A percentile compares a stretch with the other conserved stretches of the same genome.
Conservation (phyloP, 78 protist genomes). For the Chrysochromulina tobinii region DNA sequence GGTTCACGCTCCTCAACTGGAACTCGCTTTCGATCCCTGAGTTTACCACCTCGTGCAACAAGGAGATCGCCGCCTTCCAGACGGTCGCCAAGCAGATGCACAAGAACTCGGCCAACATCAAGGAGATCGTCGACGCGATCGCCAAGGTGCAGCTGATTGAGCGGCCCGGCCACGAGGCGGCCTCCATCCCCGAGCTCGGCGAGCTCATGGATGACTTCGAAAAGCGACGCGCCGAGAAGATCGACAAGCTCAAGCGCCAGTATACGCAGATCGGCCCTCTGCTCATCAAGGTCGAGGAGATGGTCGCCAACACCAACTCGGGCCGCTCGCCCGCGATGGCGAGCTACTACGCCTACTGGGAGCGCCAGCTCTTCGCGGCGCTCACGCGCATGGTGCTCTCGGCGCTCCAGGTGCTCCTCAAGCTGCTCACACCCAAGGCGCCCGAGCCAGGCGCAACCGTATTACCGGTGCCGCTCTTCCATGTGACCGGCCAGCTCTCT, state of each 20-base stretch:
- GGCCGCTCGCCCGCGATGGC: constrained; percentile 44
- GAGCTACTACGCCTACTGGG: constrained; percentile 80
- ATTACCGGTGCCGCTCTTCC: constrained; percentile 52
- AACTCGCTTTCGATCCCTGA: constrained; percentile 76
- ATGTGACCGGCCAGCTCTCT: constrained; percentile 44
- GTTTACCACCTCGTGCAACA: constrained; percentile 45
- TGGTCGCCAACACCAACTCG: constrained; percentile 39
- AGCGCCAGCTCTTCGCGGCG: constrained; percentile 49
- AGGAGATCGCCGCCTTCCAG: constrained; percentile 60
- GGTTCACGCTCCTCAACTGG: constrained; percentile 81
- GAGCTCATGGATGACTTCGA: constrained; percentile 50
- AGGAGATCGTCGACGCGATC: constrained; percentile 45
- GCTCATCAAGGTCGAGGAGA: constrained; percentile 71
- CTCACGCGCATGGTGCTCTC: not conserved
- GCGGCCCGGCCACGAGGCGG: not conserved
- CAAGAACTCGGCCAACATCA: constrained; percentile 58
- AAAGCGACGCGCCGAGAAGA: not conserved
- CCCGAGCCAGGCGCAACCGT: not conserved
- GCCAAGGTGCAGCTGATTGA: constrained; percentile 38
- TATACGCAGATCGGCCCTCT: constrained; percentile 59
- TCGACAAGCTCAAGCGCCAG: constrained; percentile 40
- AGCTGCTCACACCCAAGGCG: not conserved
- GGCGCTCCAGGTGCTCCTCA: not conserved
- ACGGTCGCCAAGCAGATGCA: constrained; percentile 53
- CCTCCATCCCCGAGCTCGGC: constrained; percentile 46